These are phyloP conservation scores for Phoma sp. DNA, from an alignment of 2,329 filamentous ascomycete genomes.

Conservation along the genomic window DNA sequence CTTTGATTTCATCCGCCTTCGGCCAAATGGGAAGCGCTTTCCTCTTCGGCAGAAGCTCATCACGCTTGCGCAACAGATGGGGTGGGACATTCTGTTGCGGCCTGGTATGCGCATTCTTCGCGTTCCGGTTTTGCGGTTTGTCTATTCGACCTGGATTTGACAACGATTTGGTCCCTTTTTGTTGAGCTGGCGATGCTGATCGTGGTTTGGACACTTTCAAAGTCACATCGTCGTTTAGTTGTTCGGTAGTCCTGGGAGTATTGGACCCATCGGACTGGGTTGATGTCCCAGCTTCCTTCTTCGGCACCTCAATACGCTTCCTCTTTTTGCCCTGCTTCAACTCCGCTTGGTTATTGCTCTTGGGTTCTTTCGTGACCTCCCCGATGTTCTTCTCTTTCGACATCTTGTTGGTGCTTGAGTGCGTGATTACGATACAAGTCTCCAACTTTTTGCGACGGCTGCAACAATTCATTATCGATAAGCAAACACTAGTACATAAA, in stretches of 20 bases:
- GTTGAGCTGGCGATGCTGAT: neutral
- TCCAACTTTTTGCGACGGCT: conserved; percentile 32
- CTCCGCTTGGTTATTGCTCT: neutral
- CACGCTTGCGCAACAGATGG: conserved; percentile 53
- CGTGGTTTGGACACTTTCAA: conserved; percentile 2
- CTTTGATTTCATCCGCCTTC: conserved; percentile 73
- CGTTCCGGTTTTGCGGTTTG: conserved; percentile 1
- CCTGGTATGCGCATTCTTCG: neutral
- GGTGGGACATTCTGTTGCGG: conserved; percentile 23
- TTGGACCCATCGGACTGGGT: conserved; percentile 1
- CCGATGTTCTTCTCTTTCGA: conserved; percentile 21
- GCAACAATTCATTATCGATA: conserved; percentile 34
- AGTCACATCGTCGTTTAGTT: neutral
- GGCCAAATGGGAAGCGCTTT: conserved; percentile 82
- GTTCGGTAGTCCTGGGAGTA: neutral
- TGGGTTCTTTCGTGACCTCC: neutral
- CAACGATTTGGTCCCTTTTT: neutral
- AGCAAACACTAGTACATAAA: conserved; percentile 2
- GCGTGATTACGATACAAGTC: conserved; percentile 1
- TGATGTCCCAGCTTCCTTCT: conserved; percentile 26
- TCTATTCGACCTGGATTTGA: conserved; percentile 7
- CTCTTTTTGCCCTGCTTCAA: conserved; percentile 42
- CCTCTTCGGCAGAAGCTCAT: conserved; percentile 60
- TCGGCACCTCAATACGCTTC: conserved; percentile 35
- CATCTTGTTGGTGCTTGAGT: conserved; percentile 18